These are phyloP conservation scores for Coemansia interrupta DNA, from an alignment of 192 early-diverging fungal species.

Conservation along the genomic window DNA sequence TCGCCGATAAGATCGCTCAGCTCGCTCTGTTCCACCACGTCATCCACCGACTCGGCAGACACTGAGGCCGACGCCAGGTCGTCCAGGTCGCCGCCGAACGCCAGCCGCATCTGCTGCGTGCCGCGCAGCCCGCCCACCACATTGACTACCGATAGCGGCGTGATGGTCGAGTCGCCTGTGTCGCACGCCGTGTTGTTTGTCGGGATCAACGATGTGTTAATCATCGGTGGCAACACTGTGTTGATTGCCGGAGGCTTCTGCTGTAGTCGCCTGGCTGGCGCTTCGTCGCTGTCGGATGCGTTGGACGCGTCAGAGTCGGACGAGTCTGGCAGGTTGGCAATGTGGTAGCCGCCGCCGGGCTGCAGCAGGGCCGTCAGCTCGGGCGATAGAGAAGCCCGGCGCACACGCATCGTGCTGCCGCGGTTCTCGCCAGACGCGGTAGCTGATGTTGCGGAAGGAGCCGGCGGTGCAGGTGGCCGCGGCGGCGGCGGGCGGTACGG, in stretches of 20 bases:
- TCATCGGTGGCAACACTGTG: slow-evolving; percentile 11
- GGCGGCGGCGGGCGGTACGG: not conserved
- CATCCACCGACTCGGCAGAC: too few species aligned
- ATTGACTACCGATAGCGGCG: slow-evolving; percentile 49
- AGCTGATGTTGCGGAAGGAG: not conserved
- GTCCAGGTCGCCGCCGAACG: not conserved
- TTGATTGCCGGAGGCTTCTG: not conserved
- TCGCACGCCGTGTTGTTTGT: slow-evolving; percentile 16
- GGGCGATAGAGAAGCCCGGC: slow-evolving; percentile 39
- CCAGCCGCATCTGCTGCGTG: slow-evolving; percentile 8
- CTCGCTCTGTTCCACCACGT: too few species aligned
- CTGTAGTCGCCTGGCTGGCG: not conserved
- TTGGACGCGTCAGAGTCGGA: slow-evolving; percentile 7
- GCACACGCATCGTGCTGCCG: not conserved
- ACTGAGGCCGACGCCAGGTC: too few species aligned
- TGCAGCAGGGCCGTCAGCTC: slow-evolving; percentile 36
- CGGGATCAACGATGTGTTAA: slow-evolving; percentile 26
- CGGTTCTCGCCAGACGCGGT: not conserved
- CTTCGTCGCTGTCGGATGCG: not conserved
- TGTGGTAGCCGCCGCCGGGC: slow-evolving; percentile 47
- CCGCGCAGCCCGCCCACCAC: slow-evolving; percentile 25
- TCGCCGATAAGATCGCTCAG: not conserved
- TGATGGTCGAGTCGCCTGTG: slow-evolving; percentile 38
- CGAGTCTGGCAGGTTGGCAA: slow-evolving; percentile 49
- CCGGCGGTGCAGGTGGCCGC: not conserved